phyloP scores from a whole-genome alignment of 345 rosid species.

The Isatis tinctoria region DNA sequence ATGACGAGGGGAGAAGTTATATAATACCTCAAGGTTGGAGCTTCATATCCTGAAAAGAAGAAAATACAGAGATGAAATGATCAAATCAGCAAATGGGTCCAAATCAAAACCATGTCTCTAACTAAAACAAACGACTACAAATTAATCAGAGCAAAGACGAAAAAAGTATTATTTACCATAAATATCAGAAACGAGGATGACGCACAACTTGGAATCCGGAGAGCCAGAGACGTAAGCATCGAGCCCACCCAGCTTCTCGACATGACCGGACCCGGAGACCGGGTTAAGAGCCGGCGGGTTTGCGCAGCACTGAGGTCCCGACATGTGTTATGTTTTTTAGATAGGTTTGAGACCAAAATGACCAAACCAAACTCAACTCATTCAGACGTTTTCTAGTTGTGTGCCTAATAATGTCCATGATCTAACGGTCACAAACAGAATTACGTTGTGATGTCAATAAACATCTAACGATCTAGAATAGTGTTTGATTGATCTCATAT shows the following conservation, averaged over 20 bases:
- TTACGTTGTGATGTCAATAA: neutral
- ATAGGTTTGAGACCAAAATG: no score
- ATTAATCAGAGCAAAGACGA: neutral
- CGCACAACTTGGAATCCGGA: slow-evolving; percentile 46
- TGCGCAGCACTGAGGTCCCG: slow-evolving; percentile 66
- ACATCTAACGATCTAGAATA: slow-evolving; percentile 10
- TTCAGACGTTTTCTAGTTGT: neutral
- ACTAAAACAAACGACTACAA: neutral
- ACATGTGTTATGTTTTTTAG: slow-evolving; percentile 34
- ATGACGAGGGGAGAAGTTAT: neutral
- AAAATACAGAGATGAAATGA: neutral
- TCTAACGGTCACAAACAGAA: neutral
- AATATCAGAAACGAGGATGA: slow-evolving; percentile 66
- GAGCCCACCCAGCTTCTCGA: slow-evolving; percentile 59
- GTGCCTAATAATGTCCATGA: neutral
- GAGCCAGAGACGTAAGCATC: slow-evolving; percentile 63
- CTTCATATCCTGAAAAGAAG: slow-evolving; percentile 52
- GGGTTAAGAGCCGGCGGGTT: slow-evolving; percentile 63
- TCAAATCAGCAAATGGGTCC: neutral
- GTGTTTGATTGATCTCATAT: neutral
- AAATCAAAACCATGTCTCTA: neutral
- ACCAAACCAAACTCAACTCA: slow-evolving; percentile 3
- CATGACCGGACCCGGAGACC: slow-evolving; percentile 54
- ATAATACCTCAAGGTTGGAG: slow-evolving; percentile 53
- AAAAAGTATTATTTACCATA: slow-evolving; percentile 40